phyloP scores from a whole-genome alignment of 1,284 basidiomycete species.

The Sanguinoderma infundibulare region DNA sequence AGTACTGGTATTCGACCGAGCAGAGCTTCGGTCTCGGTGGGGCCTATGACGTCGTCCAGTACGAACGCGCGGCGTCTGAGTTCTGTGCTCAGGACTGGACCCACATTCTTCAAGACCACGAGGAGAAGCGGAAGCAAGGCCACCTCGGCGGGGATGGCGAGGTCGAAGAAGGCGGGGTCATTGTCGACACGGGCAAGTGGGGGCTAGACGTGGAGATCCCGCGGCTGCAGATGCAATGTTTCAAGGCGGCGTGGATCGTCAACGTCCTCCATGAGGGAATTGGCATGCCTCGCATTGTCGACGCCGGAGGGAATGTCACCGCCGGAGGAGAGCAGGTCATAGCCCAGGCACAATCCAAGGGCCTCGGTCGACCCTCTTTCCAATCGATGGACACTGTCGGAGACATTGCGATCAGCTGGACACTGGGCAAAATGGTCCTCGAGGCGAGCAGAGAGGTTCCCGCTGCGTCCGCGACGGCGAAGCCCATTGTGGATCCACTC shows the following conservation, averaged over 20 bases:
- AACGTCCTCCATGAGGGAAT: conserved; percentile 97
- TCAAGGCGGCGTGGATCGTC: conserved; percentile 98
- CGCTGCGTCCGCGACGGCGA: conserved; percentile 46
- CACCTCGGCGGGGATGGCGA: conserved; percentile 61
- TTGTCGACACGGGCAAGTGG: conserved; percentile 71
- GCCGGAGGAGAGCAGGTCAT: conserved; percentile 71
- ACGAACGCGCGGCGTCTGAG: conserved; percentile 88
- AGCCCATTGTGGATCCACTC: conserved; percentile 70
- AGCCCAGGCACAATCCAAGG: conserved; percentile 79
- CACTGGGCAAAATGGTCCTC: conserved; percentile 96
- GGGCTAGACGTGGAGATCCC: conserved; percentile 78
- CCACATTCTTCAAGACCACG: conserved; percentile 74
- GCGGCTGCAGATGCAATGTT: conserved; percentile 95
- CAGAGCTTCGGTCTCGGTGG: conserved; percentile 96
- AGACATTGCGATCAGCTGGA: conserved; percentile 96
- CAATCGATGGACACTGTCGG: conserved; percentile 93
- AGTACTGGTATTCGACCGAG: conserved; percentile 99
- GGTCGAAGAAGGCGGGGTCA: conserved; percentile 57
- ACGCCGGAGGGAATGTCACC: conserved; percentile 75
- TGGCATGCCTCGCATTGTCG: conserved; percentile 91
- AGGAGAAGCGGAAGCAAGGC: conserved; percentile 51
- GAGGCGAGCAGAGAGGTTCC: conserved; percentile 90
- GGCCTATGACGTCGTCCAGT: conserved; percentile 94
- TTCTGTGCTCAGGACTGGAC: conserved; percentile 88
- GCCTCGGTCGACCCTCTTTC: conserved; percentile 79